These are phyloP conservation scores for Solanum clarkiae DNA, from an alignment of 257 asterid genomes.

Conservation along the genomic window DNA sequence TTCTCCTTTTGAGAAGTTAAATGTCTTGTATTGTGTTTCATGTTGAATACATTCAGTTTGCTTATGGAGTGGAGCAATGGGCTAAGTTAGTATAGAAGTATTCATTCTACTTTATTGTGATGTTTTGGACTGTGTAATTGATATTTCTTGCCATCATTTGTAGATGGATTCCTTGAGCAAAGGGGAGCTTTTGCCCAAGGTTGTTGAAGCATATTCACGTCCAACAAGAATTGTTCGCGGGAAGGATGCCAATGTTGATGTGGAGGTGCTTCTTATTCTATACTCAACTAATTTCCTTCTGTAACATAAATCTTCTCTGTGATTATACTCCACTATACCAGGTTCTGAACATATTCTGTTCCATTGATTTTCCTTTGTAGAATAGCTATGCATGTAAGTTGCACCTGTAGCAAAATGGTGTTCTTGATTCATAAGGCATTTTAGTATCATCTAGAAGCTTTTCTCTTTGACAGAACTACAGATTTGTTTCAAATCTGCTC, in stretches of 20 bases:
- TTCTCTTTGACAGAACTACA: background rate
- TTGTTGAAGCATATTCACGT: constrained; percentile 95
- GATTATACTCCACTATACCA: background rate
- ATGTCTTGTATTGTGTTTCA: background rate
- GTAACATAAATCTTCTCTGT: background rate
- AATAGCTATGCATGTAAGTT: background rate
- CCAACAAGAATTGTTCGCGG: constrained; percentile 96
- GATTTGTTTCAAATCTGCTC: background rate
- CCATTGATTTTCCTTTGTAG: background rate
- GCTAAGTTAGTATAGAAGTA: background rate
- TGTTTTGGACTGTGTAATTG: background rate
- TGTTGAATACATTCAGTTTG: background rate
- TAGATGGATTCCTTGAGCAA: constrained; percentile 74
- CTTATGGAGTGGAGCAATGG: background rate
- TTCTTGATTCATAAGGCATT: background rate
- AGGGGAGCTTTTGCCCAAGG: constrained; percentile 56
- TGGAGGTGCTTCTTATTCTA: constrained; percentile 36
- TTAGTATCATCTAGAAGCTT: background rate
- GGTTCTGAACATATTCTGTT: background rate
- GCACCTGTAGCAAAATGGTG: background rate
- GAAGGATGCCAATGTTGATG: constrained; percentile 47
- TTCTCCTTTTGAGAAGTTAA: background rate
- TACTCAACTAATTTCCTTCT: background rate
- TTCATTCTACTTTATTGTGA: background rate
- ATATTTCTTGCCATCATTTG: background rate